A percentile compares a stretch with the other conserved stretches of the same genome.
Evolutionary conservation across 78 protist genomes (phyloP).

Genomic region (Dictyostelium citrinum): DNA sequence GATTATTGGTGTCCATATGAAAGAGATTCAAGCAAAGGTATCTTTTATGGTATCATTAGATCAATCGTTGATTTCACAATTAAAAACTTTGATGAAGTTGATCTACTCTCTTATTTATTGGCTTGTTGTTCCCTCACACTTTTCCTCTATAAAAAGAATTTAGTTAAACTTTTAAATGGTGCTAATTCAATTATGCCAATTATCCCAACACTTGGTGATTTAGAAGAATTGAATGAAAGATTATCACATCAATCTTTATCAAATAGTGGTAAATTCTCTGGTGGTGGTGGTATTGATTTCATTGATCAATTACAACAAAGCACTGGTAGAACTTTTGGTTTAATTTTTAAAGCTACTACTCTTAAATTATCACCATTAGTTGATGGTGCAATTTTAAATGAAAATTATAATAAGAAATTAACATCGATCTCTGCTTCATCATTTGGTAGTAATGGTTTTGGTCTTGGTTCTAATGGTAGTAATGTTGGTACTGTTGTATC

Average conservation of each 20-base stretch:
- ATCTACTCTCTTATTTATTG: constrained; percentile 33
- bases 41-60: constrained; percentile 51
- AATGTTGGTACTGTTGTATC: background rate
- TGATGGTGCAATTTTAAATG: constrained; percentile 50
- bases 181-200: background rate
- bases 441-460: background rate
- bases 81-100: constrained; percentile 27
- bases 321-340: constrained; percentile 42
- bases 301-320: constrained; percentile 24
- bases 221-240: constrained; percentile 7
- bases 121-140: constrained; percentile 25
- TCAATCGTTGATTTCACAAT: constrained; percentile 5
- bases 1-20: constrained; percentile 39
- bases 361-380: constrained; percentile 1
- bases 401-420: constrained; percentile 39
- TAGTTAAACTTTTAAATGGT: background rate
- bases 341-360: background rate
- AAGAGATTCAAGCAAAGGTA: background rate
- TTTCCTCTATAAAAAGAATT: background rate
- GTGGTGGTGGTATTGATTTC: background rate
- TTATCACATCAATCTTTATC: background rate
- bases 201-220: constrained; percentile 6
- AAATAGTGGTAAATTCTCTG: background rate
- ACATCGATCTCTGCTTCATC: background rate
- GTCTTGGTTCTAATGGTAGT: background rate